Base-by-base conservation (phyloP, 2,329 filamentous ascomycete species). In the Beauveria sp. region DNA sequence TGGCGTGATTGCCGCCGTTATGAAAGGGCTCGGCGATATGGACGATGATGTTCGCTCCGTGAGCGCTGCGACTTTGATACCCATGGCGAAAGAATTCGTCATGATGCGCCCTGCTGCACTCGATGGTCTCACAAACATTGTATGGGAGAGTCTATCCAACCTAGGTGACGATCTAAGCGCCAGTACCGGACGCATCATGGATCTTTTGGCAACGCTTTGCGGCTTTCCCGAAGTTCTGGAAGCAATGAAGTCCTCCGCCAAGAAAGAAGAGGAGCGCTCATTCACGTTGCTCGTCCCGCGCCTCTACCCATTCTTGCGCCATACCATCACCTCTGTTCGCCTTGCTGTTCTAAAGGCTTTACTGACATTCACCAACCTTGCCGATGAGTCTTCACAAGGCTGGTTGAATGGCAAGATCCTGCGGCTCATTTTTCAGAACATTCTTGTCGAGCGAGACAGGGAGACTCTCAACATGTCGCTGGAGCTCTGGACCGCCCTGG, bases 181-280 rank as follows among this genome's bases (percentile, higher is more conserved):
- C 4, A 97, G 94, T 72, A 99, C 96, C 10, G 94, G 94, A 53
- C 96, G 92, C 61, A 96, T 99, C 59, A 99, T 99, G 96, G 96
- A 99, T 72, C 83, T 99, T 46, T 81, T 99, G 20, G 94, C 96
- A 16, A 97, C 94, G 63, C 84, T 99, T 2, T 99, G 94, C 77
- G 89, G 92, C 64, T 99, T 97, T 77, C 90, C 90, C 0, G 85
- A 96, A 75, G 93, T 97, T 8, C 77, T 99, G 37, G 86, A 93
- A 63, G 90, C 93, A 16, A 99, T 99, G 94, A 96, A 96, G 75
- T 78, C 80, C 34, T 96, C 96, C 61, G 93, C 93, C 8, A 85
- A 86, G 8, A 82, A 89, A 68, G 90, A 97, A 69, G 84, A 91
- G 14, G 88, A 92, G 67, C 88, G 93, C 60, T 96, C 93, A 1